Percentiles rank a stretch among this genome's conserved stretches.
Evolutionary conservation across 1,284 basidiomycete species (phyloP).

Genomic region (Vanrija sp.): DNA sequence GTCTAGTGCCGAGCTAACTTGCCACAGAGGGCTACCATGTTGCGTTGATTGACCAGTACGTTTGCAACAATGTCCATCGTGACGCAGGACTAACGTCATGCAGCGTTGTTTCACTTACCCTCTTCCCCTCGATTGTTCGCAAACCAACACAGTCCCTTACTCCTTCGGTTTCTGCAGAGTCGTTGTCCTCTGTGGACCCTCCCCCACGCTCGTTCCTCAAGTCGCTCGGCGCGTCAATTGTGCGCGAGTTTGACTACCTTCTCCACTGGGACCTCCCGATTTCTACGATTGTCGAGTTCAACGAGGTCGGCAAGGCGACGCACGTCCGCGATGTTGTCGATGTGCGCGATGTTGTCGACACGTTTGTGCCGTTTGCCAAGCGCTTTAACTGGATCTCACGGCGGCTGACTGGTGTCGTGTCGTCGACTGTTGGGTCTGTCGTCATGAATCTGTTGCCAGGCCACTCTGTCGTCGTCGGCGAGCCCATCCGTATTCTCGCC

Average conservation of each 20-base stretch:
- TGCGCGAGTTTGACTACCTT: slow-evolving; percentile 31
- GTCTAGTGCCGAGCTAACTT: background rate
- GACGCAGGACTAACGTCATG: background rate
- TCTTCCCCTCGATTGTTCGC: slow-evolving; percentile 30
- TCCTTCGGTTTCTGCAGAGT: slow-evolving; percentile 1
- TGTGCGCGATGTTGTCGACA: slow-evolving; percentile 42
- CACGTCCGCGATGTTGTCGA: slow-evolving; percentile 45
- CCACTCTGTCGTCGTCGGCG: slow-evolving; percentile 13
- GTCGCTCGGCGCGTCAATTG: slow-evolving; percentile 20
- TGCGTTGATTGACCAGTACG: slow-evolving; percentile 47
- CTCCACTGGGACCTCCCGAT: slow-evolving; percentile 42
- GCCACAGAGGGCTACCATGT: slow-evolving; percentile 40
- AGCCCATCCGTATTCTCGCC: slow-evolving; percentile 4
- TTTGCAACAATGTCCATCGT: background rate
- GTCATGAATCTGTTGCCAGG: slow-evolving; percentile 19
- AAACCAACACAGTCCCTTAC: background rate
- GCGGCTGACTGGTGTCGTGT: slow-evolving; percentile 30
- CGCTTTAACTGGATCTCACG: slow-evolving; percentile 33
- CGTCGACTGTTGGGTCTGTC: slow-evolving; percentile 25
- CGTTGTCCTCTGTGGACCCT: background rate
- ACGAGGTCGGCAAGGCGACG: slow-evolving; percentile 46
- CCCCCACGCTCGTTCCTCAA: slow-evolving; percentile 18
- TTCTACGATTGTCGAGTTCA: slow-evolving; percentile 46
- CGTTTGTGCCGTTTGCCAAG: slow-evolving; percentile 46
- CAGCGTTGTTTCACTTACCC: slow-evolving; percentile 39